phyloP scores from a whole-genome alignment of 2,329 filamentous ascomycete species.

The Colletotrichum tabaci region DNA sequence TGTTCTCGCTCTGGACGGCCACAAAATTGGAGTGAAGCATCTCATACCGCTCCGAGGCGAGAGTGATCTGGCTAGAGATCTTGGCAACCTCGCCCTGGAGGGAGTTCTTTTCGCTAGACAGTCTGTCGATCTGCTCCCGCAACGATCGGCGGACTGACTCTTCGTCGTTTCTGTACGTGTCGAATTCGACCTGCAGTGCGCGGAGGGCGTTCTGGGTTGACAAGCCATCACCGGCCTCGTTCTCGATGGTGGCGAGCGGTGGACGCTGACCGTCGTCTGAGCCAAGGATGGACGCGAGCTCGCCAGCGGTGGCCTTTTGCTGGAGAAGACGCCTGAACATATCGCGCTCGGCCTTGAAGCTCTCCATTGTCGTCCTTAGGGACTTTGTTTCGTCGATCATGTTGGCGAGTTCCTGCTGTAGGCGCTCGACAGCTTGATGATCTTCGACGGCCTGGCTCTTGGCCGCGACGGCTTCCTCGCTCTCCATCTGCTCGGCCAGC shows the following conservation, averaged over 20 bases:
- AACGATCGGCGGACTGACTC: slow-evolving; percentile 85
- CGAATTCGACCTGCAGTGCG: slow-evolving; percentile 91
- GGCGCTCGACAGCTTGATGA: slow-evolving; percentile 79
- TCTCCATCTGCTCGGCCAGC: slow-evolving; percentile 91
- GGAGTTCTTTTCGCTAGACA: slow-evolving; percentile 86
- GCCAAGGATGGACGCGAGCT: slow-evolving; percentile 78
- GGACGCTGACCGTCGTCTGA: slow-evolving; percentile 72
- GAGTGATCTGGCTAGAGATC: slow-evolving; percentile 83
- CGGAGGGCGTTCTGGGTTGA: slow-evolving; percentile 80
- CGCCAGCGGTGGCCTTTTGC: slow-evolving; percentile 73
- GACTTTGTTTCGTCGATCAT: slow-evolving; percentile 88
- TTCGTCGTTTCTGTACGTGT: slow-evolving; percentile 89
- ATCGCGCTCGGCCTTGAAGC: slow-evolving; percentile 94
- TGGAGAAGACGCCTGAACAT: slow-evolving; percentile 97
- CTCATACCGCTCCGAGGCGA: slow-evolving; percentile 87
- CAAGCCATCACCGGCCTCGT: slow-evolving; percentile 65
- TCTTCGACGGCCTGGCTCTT: slow-evolving; percentile 75
- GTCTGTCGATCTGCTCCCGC: slow-evolving; percentile 85
- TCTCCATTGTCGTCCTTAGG: slow-evolving; percentile 87
- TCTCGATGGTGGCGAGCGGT: slow-evolving; percentile 72
- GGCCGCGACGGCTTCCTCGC: slow-evolving; percentile 82
- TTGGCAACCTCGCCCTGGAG: slow-evolving; percentile 88
- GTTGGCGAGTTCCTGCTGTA: slow-evolving; percentile 81
- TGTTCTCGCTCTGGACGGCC: slow-evolving; percentile 87
- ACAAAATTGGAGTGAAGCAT: slow-evolving; percentile 91